These are phyloP conservation scores for Aspergillus cavernicola DNA, from an alignment of 495 filamentous ascomycete species.

Conservation along the genomic window DNA sequence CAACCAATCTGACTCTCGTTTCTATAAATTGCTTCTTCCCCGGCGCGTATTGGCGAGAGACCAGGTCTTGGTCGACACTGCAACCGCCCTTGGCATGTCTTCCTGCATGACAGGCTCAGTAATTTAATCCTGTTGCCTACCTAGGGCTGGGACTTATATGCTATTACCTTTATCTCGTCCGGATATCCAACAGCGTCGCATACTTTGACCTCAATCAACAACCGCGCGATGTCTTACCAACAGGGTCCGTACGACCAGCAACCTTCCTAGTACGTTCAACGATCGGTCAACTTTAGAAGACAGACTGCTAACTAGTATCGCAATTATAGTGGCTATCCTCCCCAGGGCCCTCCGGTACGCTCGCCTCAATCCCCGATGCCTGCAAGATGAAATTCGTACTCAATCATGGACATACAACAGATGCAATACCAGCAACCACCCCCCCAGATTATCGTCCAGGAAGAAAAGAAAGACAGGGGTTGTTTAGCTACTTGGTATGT, in stretches of 20 bases:
- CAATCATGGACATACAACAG: background rate
- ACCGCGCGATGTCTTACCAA: background rate
- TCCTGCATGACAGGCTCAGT: background rate
- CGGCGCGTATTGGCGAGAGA: background rate
- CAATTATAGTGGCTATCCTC: conserved; percentile 2
- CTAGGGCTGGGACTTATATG: background rate
- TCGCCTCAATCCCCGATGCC: background rate
- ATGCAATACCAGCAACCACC: background rate
- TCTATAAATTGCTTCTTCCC: too few species aligned
- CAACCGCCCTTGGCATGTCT: background rate
- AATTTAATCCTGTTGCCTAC: background rate
- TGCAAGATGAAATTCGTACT: background rate
- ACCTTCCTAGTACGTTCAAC: background rate
- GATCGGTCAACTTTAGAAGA: background rate
- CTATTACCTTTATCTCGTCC: background rate
- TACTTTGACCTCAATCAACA: background rate
- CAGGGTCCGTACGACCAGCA: background rate
- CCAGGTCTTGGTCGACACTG: background rate
- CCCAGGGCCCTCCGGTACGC: conserved; percentile 1
- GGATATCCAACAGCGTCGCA: too few species aligned
- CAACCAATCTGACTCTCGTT: too few species aligned
- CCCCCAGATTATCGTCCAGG: background rate
- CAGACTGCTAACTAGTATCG: background rate
- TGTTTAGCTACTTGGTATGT: conserved; percentile 3
- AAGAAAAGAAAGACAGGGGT: conserved; percentile 7